Evolutionary conservation across 2,329 filamentous ascomycete species (phyloP).

Genomic region (Colletotrichum tofieldiae): DNA sequence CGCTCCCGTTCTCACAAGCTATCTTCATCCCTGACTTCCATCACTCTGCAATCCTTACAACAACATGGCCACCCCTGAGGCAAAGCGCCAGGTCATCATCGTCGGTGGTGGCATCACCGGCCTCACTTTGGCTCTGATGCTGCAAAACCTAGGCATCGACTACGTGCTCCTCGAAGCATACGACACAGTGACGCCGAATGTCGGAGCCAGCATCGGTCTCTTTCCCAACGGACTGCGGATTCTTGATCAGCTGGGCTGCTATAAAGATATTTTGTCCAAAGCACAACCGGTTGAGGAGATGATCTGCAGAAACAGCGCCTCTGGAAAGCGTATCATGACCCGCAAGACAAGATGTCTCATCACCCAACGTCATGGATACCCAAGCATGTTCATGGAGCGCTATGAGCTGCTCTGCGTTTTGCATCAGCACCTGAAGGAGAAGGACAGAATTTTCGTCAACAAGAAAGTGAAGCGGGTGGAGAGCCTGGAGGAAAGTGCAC

Average conservation of each 20-base stretch:
- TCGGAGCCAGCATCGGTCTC: conserved; percentile 65
- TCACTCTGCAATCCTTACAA: neutral
- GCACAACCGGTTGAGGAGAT: conserved; percentile 9
- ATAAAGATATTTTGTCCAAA: conserved; percentile 34
- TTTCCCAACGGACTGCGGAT: conserved; percentile 60
- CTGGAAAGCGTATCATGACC: conserved; percentile 35
- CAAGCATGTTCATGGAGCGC: conserved; percentile 54
- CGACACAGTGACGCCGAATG: conserved; percentile 57
- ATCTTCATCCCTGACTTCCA: neutral
- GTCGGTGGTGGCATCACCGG: conserved; percentile 46
- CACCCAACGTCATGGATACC: conserved; percentile 50
- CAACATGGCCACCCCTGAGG: conserved; percentile 17
- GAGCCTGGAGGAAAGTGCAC: conserved; percentile 39
- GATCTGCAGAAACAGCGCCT: conserved; percentile 16
- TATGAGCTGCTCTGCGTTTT: conserved; percentile 53
- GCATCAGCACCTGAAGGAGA: conserved; percentile 53
- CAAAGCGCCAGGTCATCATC: conserved; percentile 44
- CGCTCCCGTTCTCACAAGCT: neutral
- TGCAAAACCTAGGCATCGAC: conserved; percentile 62
- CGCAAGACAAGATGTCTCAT: conserved; percentile 10
- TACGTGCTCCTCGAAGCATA: conserved; percentile 65
- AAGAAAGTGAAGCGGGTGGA: conserved; percentile 44
- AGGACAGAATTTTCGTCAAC: conserved; percentile 40
- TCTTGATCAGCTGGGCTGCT: conserved; percentile 65
- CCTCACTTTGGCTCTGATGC: conserved; percentile 51